These are phyloP conservation scores for Seminavis robusta DNA, from an alignment of 108 stramenopile genomes.

Conservation along the genomic window DNA sequence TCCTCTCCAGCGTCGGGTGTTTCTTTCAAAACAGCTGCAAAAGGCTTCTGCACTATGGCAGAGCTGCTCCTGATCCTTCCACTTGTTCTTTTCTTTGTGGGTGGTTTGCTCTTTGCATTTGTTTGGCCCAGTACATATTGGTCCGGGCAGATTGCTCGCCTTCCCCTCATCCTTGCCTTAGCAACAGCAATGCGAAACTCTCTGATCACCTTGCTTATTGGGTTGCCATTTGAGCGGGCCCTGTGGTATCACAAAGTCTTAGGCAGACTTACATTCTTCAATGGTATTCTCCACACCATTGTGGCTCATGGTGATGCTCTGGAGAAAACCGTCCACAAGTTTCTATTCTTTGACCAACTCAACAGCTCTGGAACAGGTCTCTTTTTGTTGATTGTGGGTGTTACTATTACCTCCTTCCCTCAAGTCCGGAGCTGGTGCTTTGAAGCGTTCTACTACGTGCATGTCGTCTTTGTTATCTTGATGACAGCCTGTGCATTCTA, in stretches of 20 bases:
- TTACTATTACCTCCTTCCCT: slow-evolving; percentile 26
- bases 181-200: slow-evolving; percentile 33
- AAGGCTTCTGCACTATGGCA: slow-evolving; percentile 15
- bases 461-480: slow-evolving; percentile 20
- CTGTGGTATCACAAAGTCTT: slow-evolving; percentile 47
- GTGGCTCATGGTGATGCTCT: too few species aligned
- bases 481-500: slow-evolving; percentile 17
- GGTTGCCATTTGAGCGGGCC: slow-evolving; percentile 55
- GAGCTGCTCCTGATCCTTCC: slow-evolving; percentile 18
- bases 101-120: slow-evolving; percentile 7
- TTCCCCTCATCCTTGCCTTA: slow-evolving; percentile 15
- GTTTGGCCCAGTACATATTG: slow-evolving; percentile 10
- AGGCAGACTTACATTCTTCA: slow-evolving; percentile 18
- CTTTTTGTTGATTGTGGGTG: slow-evolving; percentile 9
- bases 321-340: too few species aligned
- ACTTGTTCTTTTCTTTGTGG: neutral
- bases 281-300: slow-evolving; percentile 16
- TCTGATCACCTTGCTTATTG: slow-evolving; percentile 31
- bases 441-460: slow-evolving; percentile 30
- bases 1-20: slow-evolving; percentile 4
- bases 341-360: neutral
- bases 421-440: slow-evolving; percentile 20
- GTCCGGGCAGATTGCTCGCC: slow-evolving; percentile 15
- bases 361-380: slow-evolving; percentile 32
- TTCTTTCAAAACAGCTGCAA: slow-evolving; percentile 3